Conservation (phyloP, 495 filamentous ascomycete species). For the Penicillium samsonianum region DNA sequence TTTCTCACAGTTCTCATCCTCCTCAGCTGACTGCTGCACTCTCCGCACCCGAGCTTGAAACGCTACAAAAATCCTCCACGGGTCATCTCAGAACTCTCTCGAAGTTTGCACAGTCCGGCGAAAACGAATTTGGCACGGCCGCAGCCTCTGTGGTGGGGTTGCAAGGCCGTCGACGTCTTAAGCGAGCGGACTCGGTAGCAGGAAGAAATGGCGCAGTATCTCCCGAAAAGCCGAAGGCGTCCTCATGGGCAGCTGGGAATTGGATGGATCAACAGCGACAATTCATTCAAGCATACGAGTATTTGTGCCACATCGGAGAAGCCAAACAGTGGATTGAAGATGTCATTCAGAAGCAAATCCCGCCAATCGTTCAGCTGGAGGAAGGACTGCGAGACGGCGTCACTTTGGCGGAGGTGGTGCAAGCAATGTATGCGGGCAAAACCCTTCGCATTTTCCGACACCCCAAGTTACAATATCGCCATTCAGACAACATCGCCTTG, state of each 20-base stretch:
- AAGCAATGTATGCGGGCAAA: slow-evolving; percentile 77
- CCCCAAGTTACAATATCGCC: slow-evolving; percentile 83
- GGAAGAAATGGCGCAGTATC: slow-evolving; percentile 45
- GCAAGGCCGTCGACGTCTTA: slow-evolving; percentile 78
- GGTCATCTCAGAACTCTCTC: slow-evolving; percentile 88
- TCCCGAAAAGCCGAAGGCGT: slow-evolving; percentile 50
- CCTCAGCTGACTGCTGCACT: slow-evolving; percentile 50
- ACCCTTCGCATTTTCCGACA: slow-evolving; percentile 81
- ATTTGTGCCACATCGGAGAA: slow-evolving; percentile 98
- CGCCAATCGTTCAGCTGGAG: slow-evolving; percentile 93
- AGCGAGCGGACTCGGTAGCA: slow-evolving; percentile 65
- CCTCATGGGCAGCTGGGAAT: slow-evolving; percentile 80
- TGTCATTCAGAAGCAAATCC: slow-evolving; percentile 83
- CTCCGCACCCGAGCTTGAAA: slow-evolving; percentile 70
- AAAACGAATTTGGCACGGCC: slow-evolving; percentile 66
- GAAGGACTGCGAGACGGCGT: slow-evolving; percentile 92
- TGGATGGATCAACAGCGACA: slow-evolving; percentile 99
- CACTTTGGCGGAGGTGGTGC: slow-evolving; percentile 93
- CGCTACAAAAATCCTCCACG: slow-evolving; percentile 79
- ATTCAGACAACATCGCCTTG: slow-evolving; percentile 93
- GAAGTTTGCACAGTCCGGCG: slow-evolving; percentile 72
- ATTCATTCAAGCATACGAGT: slow-evolving; percentile 97
- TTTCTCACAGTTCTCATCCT: slow-evolving; percentile 45
- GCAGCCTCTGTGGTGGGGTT: slow-evolving; percentile 85
- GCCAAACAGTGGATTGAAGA: slow-evolving; percentile 99